Base-by-base conservation (phyloP, 2,329 filamentous ascomycete genomes). In the Cercospora sesami region DNA sequence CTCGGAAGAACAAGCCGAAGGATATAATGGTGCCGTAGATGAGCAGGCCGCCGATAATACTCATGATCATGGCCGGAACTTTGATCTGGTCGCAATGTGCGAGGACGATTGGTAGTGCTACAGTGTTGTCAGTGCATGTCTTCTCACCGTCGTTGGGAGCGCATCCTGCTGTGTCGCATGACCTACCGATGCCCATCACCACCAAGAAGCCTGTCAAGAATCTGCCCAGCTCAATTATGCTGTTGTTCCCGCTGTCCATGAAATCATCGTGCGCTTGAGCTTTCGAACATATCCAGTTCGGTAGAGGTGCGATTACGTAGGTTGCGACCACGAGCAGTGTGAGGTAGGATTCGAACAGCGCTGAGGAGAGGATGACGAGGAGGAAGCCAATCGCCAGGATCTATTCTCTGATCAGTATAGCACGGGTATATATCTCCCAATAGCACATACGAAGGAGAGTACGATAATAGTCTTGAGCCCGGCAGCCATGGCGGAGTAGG, bases 381-480 rank as follows among this genome's bases (percentile, higher is more conserved):
- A 99, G 92, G 84, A 99, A 99, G 76, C 95, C 95, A 77, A 99
- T 95, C 75, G 95, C 95, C 73, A 99, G 93, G 79, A 99, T 86
- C 90, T 91, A 71, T 10, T 10, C 7, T n/a, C 21, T 9, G 26
- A 16, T 57, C 42, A 67, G 67, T 18, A 68, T 42, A 62, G 68
- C 59, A 60, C 58, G 73, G 71, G 70, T 14, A 48, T 21, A 2
- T 18, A 14, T 21, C 18, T 61, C 23, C 4, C 16, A 48, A 26
- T 30, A 36, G 21, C 8, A 55, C 16, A 65, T 87, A 92, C 95
- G 83, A 99, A 99, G 79, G 95, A 98, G 75, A 99, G 91, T 73
- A 92, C 93, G 81, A 99, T 99, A 83, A 99, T 99, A 74, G 95
- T 99, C 84, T 97, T 98, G 78, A 99, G 90, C 80, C 95, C 95